Percentiles rank a stretch among this genome's conserved stretches.
phyloP scores from a whole-genome alignment of 179 eudicot genomes.

The Drosera spatulata region DNA sequence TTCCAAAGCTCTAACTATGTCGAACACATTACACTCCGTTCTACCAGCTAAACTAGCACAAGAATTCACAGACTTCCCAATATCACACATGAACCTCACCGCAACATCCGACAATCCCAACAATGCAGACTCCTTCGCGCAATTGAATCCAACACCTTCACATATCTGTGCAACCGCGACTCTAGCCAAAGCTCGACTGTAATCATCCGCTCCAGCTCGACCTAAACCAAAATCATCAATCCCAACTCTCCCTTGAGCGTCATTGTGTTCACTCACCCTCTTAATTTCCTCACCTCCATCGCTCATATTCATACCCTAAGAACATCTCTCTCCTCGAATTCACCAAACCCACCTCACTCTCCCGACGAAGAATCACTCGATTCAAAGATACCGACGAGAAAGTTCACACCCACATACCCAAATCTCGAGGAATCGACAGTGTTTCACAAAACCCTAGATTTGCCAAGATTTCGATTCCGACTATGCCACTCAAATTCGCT shows the following conservation, averaged over 20 bases:
- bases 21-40: conserved; percentile 51
- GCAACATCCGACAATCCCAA: conserved; percentile 43
- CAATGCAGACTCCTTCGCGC: conserved; percentile 52
- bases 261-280: no score
- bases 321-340: no score
- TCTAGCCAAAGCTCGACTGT: conserved; percentile 25
- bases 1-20: conserved; percentile 59
- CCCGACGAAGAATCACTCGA: no score
- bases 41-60: conserved; percentile 59
- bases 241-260: neutral
- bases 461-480: no score
- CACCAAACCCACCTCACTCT: no score
- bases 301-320: no score
- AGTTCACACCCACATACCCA: no score
- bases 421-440: no score
- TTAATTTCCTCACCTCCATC: no score
- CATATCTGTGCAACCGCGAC: conserved; percentile 66
- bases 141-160: conserved; percentile 54
- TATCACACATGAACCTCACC: conserved; percentile 37
- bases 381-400: no score
- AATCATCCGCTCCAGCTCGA: conserved; percentile 20
- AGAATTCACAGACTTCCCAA: conserved; percentile 39
- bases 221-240: neutral
- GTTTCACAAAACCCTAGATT: no score
- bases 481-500: no score